Base-by-base conservation (phyloP, 805 yeast species). In the Yamadazyma sp. region DNA sequence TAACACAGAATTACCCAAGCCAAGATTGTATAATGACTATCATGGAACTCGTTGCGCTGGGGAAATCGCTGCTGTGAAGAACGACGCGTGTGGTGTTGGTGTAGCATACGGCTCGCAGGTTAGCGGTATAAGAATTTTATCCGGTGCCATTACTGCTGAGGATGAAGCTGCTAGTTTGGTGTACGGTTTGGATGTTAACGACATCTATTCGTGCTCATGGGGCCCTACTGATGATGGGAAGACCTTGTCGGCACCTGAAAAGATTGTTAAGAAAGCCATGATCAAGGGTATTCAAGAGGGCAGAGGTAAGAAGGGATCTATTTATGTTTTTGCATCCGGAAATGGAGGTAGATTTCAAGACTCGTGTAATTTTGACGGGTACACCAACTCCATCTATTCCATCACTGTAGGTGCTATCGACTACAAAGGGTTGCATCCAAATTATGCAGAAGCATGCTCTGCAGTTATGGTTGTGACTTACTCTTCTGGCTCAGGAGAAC, bases 21-120 rank as follows among this genome's bases (percentile, higher is more conserved):
- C 99, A 8, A 68, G 81, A 39, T 70, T 91, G 19, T 60, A 50
- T 6, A 95, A 85, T 57, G 99, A 93, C 58, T 80, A 81, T 50
- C 99, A 93, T 59, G 99, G 99, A 5, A 93, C 99, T 0, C 70
- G 99, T 47, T 93, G 99, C 67, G 98, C 99, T 2, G 98, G 96
- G 25, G 99, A 93, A 60, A 84, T 93, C 40, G 97, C 96, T 0
- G 88, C 86, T 3, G 93, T 82, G 3, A 89, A 78, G 36, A 91
- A 93, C 58, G 84, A 78, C 20, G 82, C 71, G 14, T 93, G 99
- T 63, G 99, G 99, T n/a, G 73, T 93, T 5, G 99, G 99, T 31
- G 95, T 90, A n/a, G 98, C 97, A 0, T 89, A 77, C 51, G 77
- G 78, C 40, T 79, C 96, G 3, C 77, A 82, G 51, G 95, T 93